phyloP scores from a whole-genome alignment of 2,329 filamentous ascomycete species.

The Alternaria gaisen region DNA sequence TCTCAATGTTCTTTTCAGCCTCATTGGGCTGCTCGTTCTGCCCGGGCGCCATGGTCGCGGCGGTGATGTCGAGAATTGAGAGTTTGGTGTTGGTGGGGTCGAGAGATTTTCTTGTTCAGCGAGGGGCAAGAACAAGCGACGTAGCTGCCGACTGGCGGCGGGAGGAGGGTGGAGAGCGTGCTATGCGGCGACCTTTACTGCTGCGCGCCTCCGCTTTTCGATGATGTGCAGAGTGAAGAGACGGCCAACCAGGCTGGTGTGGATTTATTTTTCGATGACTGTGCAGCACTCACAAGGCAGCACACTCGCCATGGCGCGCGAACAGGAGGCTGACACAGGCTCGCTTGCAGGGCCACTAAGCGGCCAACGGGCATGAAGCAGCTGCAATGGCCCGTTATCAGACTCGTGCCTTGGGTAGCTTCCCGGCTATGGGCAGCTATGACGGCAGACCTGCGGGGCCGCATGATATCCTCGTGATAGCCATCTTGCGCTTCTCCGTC shows the following conservation, averaged over 20 bases:
- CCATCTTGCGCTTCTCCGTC: slow-evolving; percentile 9
- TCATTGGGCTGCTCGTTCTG: slow-evolving; percentile 74
- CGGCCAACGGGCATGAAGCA: slow-evolving; percentile 2
- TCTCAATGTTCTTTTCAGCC: slow-evolving; percentile 95
- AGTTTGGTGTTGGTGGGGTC: slow-evolving; percentile 26
- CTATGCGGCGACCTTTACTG: slow-evolving; percentile 4
- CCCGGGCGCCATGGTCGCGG: slow-evolving; percentile 47
- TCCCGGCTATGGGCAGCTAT: slow-evolving; percentile 13
- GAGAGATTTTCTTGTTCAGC: slow-evolving; percentile 26
- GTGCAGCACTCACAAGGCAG: background rate
- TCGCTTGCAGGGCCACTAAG: slow-evolving; percentile 33
- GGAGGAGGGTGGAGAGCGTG: slow-evolving; percentile 16
- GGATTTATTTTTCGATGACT: slow-evolving; percentile 20
- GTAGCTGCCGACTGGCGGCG: slow-evolving; percentile 29
- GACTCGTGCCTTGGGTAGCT: slow-evolving; percentile 10
- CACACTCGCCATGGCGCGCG: background rate
- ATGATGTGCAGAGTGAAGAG: background rate
- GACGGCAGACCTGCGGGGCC: slow-evolving; percentile 22
- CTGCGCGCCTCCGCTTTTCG: slow-evolving; percentile 9
- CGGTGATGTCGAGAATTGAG: slow-evolving; percentile 22
- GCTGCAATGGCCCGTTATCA: slow-evolving; percentile 14
- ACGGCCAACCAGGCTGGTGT: slow-evolving; percentile 10
- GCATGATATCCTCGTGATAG: slow-evolving; percentile 19
- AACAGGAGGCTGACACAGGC: slow-evolving; percentile 6
- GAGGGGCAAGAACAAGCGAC: slow-evolving; percentile 27